These are phyloP conservation scores for Wickerhamia fluorescens DNA, from an alignment of 805 yeast species.

Conservation along the genomic window DNA sequence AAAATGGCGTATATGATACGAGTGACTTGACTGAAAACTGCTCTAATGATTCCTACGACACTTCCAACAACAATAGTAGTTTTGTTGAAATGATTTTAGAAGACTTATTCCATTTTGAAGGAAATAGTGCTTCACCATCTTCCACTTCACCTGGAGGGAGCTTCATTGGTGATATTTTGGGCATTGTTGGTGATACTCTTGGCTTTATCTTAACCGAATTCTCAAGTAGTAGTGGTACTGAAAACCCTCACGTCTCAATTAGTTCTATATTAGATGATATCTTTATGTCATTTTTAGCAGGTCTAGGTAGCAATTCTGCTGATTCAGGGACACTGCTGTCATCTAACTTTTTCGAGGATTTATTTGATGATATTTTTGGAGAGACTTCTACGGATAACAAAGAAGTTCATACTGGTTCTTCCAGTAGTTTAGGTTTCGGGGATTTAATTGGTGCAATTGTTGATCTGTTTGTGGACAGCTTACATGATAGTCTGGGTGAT, in stretches of 20 bases:
- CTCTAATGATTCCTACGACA: slow-evolving; percentile 3
- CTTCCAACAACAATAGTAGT: slow-evolving; percentile 4
- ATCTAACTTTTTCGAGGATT: no score
- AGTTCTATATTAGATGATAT: slow-evolving; percentile 8
- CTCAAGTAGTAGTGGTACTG: slow-evolving; percentile 4
- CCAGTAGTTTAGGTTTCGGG: no score
- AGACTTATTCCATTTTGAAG: slow-evolving; percentile 7
- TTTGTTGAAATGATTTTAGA: slow-evolving; percentile 7
- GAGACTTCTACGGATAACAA: no score
- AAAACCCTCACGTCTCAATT: slow-evolving; percentile 4
- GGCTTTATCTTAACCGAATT: slow-evolving; percentile 5
- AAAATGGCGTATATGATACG: no score
- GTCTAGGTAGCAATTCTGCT: no score
- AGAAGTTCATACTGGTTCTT: no score
- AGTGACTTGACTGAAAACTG: no score
- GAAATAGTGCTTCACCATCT: slow-evolving; percentile 6
- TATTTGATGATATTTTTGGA: no score
- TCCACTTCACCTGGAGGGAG: slow-evolving; percentile 6
- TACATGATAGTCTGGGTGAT: no score
- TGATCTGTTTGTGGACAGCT: no score
- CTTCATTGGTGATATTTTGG: slow-evolving; percentile 8
- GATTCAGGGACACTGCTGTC: no score
- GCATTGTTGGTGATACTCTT: slow-evolving; percentile 7
- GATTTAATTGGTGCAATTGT: no score
- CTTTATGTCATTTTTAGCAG: slow-evolving; percentile 11